Percentiles rank a stretch among this genome's conserved stretches.
Conservation (phyloP, 2,329 filamentous ascomycete genomes). For the Fonsecaea pugnacius region DNA sequence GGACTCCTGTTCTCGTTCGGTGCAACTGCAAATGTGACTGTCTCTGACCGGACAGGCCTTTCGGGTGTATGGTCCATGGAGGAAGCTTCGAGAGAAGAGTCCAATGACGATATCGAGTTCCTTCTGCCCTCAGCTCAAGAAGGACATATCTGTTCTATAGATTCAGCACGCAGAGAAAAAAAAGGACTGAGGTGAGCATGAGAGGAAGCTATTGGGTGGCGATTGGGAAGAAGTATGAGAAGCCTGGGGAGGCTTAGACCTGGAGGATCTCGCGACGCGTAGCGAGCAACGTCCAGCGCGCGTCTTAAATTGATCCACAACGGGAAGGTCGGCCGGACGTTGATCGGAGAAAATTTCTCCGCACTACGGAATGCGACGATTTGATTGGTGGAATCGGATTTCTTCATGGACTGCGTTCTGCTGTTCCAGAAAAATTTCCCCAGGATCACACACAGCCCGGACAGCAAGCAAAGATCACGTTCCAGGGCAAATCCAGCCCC, state of each 20-base stretch:
- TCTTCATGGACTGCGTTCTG: conserved; percentile 4
- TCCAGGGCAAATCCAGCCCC: not conserved
- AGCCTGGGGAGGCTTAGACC: not conserved
- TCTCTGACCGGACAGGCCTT: conserved; percentile 26
- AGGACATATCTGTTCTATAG: not conserved
- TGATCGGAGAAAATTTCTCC: conserved; percentile 5
- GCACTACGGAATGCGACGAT: not conserved
- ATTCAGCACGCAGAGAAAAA: not conserved
- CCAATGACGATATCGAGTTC: not conserved
- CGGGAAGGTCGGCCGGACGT: not conserved
- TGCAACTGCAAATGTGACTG: conserved; percentile 25
- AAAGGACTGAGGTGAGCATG: not conserved
- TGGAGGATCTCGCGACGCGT: not conserved
- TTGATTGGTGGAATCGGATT: conserved; percentile 8
- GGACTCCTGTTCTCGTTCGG: conserved; percentile 27
- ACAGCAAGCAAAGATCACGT: not conserved
- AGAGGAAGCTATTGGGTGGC: not conserved
- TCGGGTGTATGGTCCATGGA: conserved; percentile 36
- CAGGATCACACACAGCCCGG: not conserved
- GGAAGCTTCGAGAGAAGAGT: not conserved
- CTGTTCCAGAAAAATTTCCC: conserved; percentile 1
- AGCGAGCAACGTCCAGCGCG: not conserved
- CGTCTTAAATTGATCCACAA: not conserved
- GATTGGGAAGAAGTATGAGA: not conserved
- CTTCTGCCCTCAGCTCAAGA: not conserved